phyloP scores from a whole-genome alignment of 305 asterid genomes.

The Fraxinus dipetala region DNA sequence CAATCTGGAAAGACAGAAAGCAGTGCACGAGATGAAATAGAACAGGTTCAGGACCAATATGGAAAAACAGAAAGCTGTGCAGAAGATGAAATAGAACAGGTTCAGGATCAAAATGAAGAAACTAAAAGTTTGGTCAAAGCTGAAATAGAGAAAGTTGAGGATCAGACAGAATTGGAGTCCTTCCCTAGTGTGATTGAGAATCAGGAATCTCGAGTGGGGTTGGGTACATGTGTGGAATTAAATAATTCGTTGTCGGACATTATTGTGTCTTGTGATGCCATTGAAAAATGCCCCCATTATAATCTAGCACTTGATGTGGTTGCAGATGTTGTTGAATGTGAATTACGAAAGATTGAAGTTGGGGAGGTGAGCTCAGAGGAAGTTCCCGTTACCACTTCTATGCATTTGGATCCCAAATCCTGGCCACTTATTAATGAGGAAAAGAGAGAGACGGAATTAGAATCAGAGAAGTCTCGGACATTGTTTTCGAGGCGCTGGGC shows the following conservation, averaged over 20 bases:
- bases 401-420: background rate
- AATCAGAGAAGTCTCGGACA: background rate
- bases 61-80: background rate
- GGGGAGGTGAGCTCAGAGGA: background rate
- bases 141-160: conserved; percentile 11
- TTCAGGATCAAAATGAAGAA: conserved; percentile 11
- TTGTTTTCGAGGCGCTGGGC: background rate
- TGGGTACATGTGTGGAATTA: conserved; percentile 19
- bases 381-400: background rate
- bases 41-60: background rate
- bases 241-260: background rate
- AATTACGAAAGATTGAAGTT: background rate
- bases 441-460: background rate
- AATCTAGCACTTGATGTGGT: background rate
- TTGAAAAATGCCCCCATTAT: conserved; percentile 19
- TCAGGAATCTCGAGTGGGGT: conserved; percentile 30
- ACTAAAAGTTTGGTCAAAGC: conserved; percentile 14
- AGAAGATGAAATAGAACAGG: background rate
- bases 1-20: background rate
- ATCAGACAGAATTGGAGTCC: background rate
- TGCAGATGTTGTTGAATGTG: background rate
- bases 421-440: background rate
- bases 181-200: conserved; percentile 17
- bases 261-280: conserved; percentile 14
- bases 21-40: background rate